Evolutionary conservation across 2,329 filamentous ascomycete species (phyloP), one percentile per base, ranked within the genome.

Genomic region (Aspergillus cejpii): DNA sequence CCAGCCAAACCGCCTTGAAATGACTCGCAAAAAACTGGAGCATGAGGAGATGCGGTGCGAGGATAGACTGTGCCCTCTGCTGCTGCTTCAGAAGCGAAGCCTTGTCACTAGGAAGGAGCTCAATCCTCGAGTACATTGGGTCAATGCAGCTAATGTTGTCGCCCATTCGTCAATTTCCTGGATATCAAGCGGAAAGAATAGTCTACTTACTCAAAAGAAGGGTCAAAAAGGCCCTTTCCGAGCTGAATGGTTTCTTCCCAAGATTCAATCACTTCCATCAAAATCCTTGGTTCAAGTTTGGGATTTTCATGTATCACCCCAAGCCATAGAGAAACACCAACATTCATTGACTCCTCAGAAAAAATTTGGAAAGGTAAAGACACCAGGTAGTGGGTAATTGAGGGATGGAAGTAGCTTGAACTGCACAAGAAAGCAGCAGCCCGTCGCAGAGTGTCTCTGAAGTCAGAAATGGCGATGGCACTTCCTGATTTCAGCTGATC

Each of bases 231-330:
- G 8, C 92, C 92, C 41, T 84, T 77, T 50, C 80, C 81, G 55
- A 80, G 83, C 47, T 86, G 78, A 37, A 96, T 82, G 3, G 85
- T 92, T 45, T 78, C 75, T 65, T 97, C 91, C 87, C 91, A 98
- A 51, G 91, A 86, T 60, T 92, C 85, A 7, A 85, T 84, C 56
- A 97, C 87, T 62, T 94, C 88, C 41, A 82, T 83, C 24, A 98
- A 70, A 44, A 99, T 81, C 49, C 89, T 83, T 6, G 91, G 79
- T 65, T 95, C 89, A 67, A 96, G 83, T 44, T 80, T 79, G 2
- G 90, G 87, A 59, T 95, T 97, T 64, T 98, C 92, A 58, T 97
- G 92, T 59, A 97, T 94, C 11, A 97, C 87, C 20, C 92, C 92
- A 49, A 96, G 81, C 92, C 92, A 99, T 5, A 98, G 73, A 3